Evolutionary conservation across 495 filamentous ascomycete genomes (phyloP).

Genomic region (Baudoinia panamericana): DNA sequence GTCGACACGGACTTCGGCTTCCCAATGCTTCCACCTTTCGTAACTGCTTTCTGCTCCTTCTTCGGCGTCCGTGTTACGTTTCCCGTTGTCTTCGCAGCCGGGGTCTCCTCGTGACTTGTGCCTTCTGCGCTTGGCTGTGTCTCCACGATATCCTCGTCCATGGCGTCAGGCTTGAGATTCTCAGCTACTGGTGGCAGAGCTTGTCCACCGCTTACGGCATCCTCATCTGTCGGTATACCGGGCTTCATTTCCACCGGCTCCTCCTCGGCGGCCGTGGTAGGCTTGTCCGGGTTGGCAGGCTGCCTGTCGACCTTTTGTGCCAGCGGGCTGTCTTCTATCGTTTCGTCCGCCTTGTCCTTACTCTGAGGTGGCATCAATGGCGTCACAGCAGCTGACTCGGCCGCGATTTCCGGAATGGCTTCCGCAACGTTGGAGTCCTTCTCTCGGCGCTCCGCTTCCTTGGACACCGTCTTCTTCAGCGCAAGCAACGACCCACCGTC

Average conservation of each 20-base stretch:
- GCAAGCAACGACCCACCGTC: conserved; percentile 14
- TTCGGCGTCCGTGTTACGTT: not conserved
- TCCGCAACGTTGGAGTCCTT: conserved; percentile 21
- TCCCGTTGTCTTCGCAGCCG: not conserved
- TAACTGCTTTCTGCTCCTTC: not conserved
- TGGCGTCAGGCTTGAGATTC: conserved; percentile 5
- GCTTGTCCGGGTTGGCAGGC: conserved; percentile 26
- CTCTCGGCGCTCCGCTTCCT: conserved; percentile 25
- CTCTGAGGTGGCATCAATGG: conserved; percentile 2
- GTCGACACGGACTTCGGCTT: conserved; percentile 8
- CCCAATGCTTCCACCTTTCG: conserved; percentile 1
- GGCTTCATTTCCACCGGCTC: conserved; percentile 25
- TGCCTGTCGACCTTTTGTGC: conserved; percentile 12
- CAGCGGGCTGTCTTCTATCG: conserved; percentile 7
- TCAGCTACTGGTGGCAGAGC: conserved; percentile 25
- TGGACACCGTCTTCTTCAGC: conserved; percentile 24
- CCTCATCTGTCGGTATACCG: conserved; percentile 28
- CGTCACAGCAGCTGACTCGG: conserved; percentile 15
- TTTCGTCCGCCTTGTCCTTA: conserved; percentile 1
- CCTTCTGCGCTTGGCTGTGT: not conserved
- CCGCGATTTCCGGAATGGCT: conserved; percentile 24
- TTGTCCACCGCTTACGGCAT: conserved; percentile 27
- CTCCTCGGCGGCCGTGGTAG: conserved; percentile 28
- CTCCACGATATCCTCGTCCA: not conserved
- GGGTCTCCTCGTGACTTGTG: not conserved